Evolutionary conservation across 78 protist species (phyloP).

Genomic region (Dictyostelium brefeldianum): DNA sequence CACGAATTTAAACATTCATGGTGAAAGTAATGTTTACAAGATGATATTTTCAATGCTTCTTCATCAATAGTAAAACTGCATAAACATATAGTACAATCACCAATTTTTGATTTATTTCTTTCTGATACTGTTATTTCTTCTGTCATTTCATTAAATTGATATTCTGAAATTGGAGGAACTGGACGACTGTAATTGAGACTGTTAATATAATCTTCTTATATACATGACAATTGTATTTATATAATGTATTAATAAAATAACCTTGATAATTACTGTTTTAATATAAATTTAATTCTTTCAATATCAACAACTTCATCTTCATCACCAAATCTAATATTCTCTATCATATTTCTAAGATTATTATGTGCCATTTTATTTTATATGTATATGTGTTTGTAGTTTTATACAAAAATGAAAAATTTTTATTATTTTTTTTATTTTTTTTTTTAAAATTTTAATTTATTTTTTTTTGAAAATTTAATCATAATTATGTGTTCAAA

Average conservation of each 20-base stretch:
- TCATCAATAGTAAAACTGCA: slow-evolving; percentile 27
- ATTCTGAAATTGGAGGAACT: slow-evolving; percentile 68
- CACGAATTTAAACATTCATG: not conserved
- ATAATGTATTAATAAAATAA: not conserved
- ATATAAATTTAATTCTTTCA: slow-evolving; percentile 60
- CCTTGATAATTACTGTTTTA: slow-evolving; percentile 47
- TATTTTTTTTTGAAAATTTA: no score
- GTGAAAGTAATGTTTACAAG: slow-evolving; percentile 78
- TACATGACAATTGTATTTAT: not conserved
- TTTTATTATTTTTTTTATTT: no score
- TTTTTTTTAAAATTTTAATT: no score
- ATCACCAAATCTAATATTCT: not conserved
- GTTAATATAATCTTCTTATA: not conserved
- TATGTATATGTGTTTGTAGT: no score
- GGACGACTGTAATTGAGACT: slow-evolving; percentile 23
- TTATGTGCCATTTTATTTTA: not conserved
- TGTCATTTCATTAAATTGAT: slow-evolving; percentile 49
- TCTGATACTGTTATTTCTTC: slow-evolving; percentile 59
- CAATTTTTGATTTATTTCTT: slow-evolving; percentile 64
- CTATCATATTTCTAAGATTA: not conserved
- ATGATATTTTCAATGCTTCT: slow-evolving; percentile 45
- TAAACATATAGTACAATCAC: slow-evolving; percentile 60
- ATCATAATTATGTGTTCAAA: no score
- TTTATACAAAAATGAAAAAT: no score
- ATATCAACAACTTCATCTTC: slow-evolving; percentile 19